Base-by-base conservation (phyloP, 257 asterid genomes). In the Fraxinus cuspidata region DNA sequence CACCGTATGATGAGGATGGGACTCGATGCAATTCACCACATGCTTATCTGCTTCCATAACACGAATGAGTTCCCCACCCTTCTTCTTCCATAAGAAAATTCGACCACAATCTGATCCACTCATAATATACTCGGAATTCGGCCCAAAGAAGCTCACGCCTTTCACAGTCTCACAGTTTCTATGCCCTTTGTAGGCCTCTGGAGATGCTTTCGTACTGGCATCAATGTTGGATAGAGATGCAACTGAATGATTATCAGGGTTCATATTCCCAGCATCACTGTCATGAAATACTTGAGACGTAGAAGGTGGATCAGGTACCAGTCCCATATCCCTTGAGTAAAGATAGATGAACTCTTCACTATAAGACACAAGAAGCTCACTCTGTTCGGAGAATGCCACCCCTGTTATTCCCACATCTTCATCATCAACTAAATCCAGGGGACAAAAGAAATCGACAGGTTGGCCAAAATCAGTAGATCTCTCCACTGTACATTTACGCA, bases 81-180 rank as follows among this genome's bases (percentile, higher is more conserved):
- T 93, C 81, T 92, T 94, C 74, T 86, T 94, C 99, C 99, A 94
- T 73, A 94, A 89, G 83, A 91, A 94, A 78, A 95, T 95, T 38
- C 97, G 83, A 70, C 98, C 99, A 90, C 98, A 93, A 66, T 93
- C 97, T 29, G 99, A 95, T 70, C 98, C 97, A 71, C 97, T 93
- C 84, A 88, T 88, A 69, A 95, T 92, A 85, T 93, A 95, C 74
- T 95, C 99, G 69, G 90, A 83, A 73, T 81, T 95, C 10, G 98
- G 98, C 76, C 99, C 99, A 82, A 90, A 89, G 83, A 95, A 93
- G 66, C 80, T 87, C 64, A 93, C 98, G 7, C 96, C 97, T 85
- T 90, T 93, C 81, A 95, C 92, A 10, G 98, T 95, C 74, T 89
- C 91, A 42, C 75, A 76, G 88, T 95, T 95, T 74, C 70, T 81